phyloP scores from a whole-genome alignment of 1,139 yeast genomes.

The Lodderomyces parapsilosis region DNA sequence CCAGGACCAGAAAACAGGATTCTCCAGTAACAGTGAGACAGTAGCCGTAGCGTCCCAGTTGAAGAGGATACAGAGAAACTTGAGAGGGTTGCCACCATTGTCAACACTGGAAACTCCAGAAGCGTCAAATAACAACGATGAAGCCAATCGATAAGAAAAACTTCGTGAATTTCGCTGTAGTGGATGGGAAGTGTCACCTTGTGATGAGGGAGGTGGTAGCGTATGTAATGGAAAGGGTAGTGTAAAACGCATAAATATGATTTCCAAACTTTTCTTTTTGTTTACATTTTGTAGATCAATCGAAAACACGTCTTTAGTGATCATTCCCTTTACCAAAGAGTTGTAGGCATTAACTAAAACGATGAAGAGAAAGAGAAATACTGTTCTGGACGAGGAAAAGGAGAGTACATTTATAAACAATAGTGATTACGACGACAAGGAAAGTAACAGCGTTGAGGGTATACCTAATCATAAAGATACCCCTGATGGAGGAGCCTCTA shows the following conservation, averaged over 20 bases:
- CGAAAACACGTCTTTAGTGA: background rate
- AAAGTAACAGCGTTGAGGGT: background rate
- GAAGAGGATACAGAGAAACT: conserved; percentile 65
- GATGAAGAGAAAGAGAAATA: conserved; percentile 21
- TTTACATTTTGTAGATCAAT: background rate
- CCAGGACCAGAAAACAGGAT: conserved; percentile 17
- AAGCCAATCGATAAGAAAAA: background rate
- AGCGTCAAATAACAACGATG: background rate
- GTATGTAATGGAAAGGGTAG: background rate
- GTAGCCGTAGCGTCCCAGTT: conserved; percentile 55
- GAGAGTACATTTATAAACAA: conserved; percentile 39
- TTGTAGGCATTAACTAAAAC: background rate
- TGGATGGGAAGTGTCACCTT: too few species aligned
- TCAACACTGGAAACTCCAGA: conserved; percentile 1
- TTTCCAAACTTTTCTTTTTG: background rate
- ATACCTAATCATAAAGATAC: background rate
- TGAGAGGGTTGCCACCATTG: conserved; percentile 69
- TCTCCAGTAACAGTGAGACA: conserved; percentile 24
- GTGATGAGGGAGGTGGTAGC: background rate
- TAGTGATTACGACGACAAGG: conserved; percentile 29
- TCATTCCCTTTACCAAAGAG: too few species aligned
- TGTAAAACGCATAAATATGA: background rate
- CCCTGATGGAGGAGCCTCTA: background rate
- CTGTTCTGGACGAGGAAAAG: conserved; percentile 14
- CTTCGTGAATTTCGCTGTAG: too few species aligned